phyloP scores from a whole-genome alignment of 768 basidiomycete species.

The Piloderma croceum region DNA sequence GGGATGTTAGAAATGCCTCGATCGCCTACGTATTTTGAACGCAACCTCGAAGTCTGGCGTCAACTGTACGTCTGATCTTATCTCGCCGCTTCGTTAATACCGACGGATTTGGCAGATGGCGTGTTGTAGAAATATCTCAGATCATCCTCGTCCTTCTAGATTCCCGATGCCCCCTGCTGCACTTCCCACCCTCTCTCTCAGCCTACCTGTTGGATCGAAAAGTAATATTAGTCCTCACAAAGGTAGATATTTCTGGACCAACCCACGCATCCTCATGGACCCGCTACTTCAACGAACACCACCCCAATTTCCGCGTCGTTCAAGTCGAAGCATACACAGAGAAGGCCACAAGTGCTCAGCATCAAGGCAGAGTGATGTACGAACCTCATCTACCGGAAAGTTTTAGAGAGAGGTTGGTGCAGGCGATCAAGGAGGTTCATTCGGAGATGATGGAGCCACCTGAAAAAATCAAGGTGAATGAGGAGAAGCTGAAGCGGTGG shows the following conservation, averaged over 20 bases:
- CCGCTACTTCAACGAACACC: conserved; percentile 44
- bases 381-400: conserved; percentile 65
- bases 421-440: conserved; percentile 62
- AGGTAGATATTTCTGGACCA: conserved; percentile 79
- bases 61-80: conserved; percentile 61
- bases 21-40: conserved; percentile 78
- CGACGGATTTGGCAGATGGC: conserved; percentile 55
- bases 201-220: conserved; percentile 51
- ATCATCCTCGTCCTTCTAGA: conserved; percentile 86
- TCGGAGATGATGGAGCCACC: conserved; percentile 65
- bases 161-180: conserved; percentile 82
- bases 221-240: conserved; percentile 77
- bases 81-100: conserved; percentile 2
- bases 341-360: conserved; percentile 33
- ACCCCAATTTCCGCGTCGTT: conserved; percentile 57
- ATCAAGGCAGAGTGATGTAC: conserved; percentile 44
- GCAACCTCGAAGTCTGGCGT: conserved; percentile 92
- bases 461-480: conserved; percentile 42
- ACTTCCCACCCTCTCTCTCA: conserved; percentile 76
- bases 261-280: conserved; percentile 62
- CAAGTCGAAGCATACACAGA: conserved; percentile 73
- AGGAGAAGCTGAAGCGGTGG: conserved; percentile 55
- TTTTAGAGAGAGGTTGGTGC: conserved; percentile 60
- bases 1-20: conserved; percentile 37
- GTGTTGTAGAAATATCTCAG: conserved; percentile 86